Base-by-base conservation (phyloP, 1,139 yeast species). In the Suhomyces kunorum region DNA sequence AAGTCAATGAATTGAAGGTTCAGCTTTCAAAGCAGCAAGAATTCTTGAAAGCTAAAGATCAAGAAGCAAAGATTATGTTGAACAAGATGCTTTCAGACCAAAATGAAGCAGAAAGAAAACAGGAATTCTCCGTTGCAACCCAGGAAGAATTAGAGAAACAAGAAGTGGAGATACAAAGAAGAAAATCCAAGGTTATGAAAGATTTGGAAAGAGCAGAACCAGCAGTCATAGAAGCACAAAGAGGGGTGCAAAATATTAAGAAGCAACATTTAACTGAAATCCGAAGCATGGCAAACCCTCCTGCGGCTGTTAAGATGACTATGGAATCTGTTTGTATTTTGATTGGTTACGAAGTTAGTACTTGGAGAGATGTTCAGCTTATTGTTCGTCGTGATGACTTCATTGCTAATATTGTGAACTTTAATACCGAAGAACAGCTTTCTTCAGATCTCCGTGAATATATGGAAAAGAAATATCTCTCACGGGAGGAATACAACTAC, bases 251-350 rank as follows among this genome's bases (percentile, higher is more conserved):
- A 50, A 86, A 87, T 54, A 92, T 92, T 49, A 89, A 89, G 61
- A 92, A 90, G 58, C 95, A 87, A 48, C 97, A 92, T 54, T 70
- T 92, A 32, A 87, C 95, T 0, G 98, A 92, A 60, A 68, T 92
- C 28, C 69, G 96, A 54, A 84, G 96, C 26, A 86, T 92, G 95
- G 63, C 79, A 4, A 87, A 88, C 47, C 98, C 98, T 0, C 98
- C 98, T 0, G 83, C 81, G 8, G 84, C 94, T 0, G 94, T 92
- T 3, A 88, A 87, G 53, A 63, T 86, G 58, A 83, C 96, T 0
- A 66, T 92, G 69, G 98, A 92, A 52, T 84, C 96, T 1, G 96
- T 92, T 0, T 89, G 97, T 63, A 73, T 78, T 2, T 61, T 92
- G 25, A 61, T 92, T 16, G 97, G 97, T 0, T 83, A 81, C 55